Percentiles rank a stretch among this genome's conserved stretches.
Evolutionary conservation across 2,329 filamentous ascomycete species (phyloP).

Genomic region (Monilinia laxa): DNA sequence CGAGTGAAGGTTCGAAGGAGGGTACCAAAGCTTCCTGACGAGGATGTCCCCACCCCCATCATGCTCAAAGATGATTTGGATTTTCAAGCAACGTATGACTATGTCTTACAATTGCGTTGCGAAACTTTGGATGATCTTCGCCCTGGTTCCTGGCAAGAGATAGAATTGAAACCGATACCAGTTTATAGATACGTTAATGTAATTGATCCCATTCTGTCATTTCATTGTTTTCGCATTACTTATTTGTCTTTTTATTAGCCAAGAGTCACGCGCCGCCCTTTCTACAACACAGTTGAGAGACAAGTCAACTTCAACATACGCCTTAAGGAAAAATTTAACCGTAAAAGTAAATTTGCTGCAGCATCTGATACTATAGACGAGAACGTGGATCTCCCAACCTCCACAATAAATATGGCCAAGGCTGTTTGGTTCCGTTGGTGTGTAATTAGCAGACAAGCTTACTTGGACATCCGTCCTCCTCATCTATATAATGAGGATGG

Average conservation of each 20-base stretch:
- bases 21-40: background rate
- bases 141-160: background rate
- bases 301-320: no score
- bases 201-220: background rate
- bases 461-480: background rate
- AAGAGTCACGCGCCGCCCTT: background rate
- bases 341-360: background rate
- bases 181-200: background rate
- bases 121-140: background rate
- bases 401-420: conserved; percentile 1
- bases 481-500: background rate
- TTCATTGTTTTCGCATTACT: background rate
- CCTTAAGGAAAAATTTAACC: no score
- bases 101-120: background rate
- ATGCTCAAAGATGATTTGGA: background rate
- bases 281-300: no score
- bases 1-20: no score
- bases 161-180: background rate
- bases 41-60: background rate
- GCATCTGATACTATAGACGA: no score
- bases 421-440: background rate
- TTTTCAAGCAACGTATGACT: conserved; percentile 8
- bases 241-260: background rate
- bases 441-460: background rate
- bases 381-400: background rate